Base-by-base conservation (phyloP, 352 stramenopile species). In the Phytophthora idaei region DNA sequence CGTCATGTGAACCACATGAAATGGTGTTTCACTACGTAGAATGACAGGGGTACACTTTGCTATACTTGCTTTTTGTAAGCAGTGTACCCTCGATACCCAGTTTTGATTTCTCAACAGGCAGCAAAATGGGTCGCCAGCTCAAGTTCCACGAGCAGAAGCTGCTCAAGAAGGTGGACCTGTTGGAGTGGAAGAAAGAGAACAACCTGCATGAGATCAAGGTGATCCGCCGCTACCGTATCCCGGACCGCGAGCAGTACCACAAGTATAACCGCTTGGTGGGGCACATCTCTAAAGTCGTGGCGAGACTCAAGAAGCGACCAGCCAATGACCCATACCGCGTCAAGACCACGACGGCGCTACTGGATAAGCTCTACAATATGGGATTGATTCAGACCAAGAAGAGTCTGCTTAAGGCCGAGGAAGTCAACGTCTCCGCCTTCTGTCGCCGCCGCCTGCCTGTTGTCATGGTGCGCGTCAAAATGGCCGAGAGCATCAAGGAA, bases 391-490 rank as follows among this genome's bases (percentile, higher is more conserved):
- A 93, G 61, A 98, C 90, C 21, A 98, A 97, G 66, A 99, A 98
- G 69, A 99, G 93, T 49, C 81, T 99, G 48, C 77, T 98, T 29
- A 98, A 98, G 73, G 97, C 95, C 2, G 98, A 99, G 64, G 95
- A 98, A 66, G 85, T 99, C 17, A 98, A 95, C 47, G 97, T 97
- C 32, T 98, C 95, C 48, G 74, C 92, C 15, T 97, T 98, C 67
- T 99, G 94, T 78, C 90, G 97, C 56, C 86, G 98, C 46, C 94
- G 98, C 36, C 69, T 99, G 52, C 96, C 97, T 0, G 97, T 99
- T 27, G 97, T 99, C 8, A 99, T 99, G 96, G 96, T 99, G 50
- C 94, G 97, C 39, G 87, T 99, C 59, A 99, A 99, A 83, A 99
- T 99, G 97, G 94, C 97, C 11, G 90, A 99, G 76, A 99, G 92